Base-by-base conservation (phyloP, 495 filamentous ascomycete genomes). In the Lophiostoma macrostomum region DNA sequence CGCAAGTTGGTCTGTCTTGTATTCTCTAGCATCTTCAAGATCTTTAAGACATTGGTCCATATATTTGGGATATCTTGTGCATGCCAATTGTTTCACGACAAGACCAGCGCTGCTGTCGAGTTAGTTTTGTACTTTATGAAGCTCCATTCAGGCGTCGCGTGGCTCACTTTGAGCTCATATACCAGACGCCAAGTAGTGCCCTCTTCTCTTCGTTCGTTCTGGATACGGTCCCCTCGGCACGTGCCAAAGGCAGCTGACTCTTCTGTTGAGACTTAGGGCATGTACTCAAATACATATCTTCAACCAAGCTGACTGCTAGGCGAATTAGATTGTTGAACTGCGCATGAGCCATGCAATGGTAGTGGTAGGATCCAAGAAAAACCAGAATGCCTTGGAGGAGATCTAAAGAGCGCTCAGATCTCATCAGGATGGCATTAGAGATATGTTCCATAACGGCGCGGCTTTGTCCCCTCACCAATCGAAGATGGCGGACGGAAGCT, bases 131-230 rank as follows among this genome's bases (percentile, higher is more conserved):
- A 25, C 42, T 46, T 46, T 46, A 34, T 46, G 42, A 46, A 46
- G 42, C 42, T 46, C 42, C 42, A 46, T 46, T 46, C 42, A 46
- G 42, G 42, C 42, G 27, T 46, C 34, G 42, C 28, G 42, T 31
- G 42, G 34, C 42, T 46, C 42, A 46, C 42, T 46, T 46, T 46
- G 42, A 46, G 42, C 42, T 46, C 42, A 46, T 46, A 46, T 46
- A 46, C 42, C 42, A 46, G 42, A 46, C 42, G 42, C 42, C 42
- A 46, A 46, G 42, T 46, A 46, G 42, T 29, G 42, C 42, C 42
- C 42, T 46, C 42, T 46, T 46, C 42, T 46, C 42, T 46, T 46
- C 42, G 42, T 46, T 46, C 42, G 42, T 46, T 46, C 42, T 46
- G 27, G 42, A 46, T 29, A 46, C 42, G 42, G 42, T 25, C 42